Evolutionary conservation across 805 yeast genomes (phyloP).

Genomic region (Starmerella ratchasimensis): DNA sequence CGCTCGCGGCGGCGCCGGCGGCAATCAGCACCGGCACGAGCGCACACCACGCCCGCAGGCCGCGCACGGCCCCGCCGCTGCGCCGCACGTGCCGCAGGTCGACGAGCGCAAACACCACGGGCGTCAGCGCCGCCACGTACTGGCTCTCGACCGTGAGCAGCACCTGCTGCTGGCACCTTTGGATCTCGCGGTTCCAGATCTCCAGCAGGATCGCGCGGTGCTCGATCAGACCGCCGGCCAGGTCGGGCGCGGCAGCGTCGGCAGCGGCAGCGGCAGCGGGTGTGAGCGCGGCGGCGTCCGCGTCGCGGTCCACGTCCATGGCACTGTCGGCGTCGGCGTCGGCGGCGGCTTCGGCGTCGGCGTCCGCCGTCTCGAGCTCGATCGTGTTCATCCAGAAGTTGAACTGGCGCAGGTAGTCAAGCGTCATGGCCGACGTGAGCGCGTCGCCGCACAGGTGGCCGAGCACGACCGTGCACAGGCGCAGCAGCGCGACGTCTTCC

Average conservation of each 20-base stretch:
- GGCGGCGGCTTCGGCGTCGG: no score
- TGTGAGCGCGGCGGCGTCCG: no score
- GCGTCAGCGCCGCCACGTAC: conserved; percentile 38
- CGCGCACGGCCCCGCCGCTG: conserved; percentile 32
- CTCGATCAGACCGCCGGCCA: no score
- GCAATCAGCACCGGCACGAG: conserved; percentile 54
- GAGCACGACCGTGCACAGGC: conserved; percentile 39
- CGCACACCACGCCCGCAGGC: conserved; percentile 73
- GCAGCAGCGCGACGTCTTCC: conserved; percentile 33
- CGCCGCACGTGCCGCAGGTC: conserved; percentile 37
- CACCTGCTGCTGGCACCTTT: conserved; percentile 35
- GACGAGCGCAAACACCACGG: conserved; percentile 20
- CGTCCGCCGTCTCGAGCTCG: conserved; percentile 25
- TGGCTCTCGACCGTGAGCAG: conserved; percentile 39
- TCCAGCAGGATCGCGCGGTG: conserved; percentile 51
- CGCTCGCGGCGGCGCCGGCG: background rate
- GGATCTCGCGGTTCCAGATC: conserved; percentile 60
- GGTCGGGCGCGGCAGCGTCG: conserved; percentile 18
- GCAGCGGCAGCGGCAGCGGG: background rate
- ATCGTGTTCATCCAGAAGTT: conserved; percentile 42
- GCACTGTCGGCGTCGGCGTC: no score
- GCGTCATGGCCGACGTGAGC: conserved; percentile 37
- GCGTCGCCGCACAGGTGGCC: conserved; percentile 47
- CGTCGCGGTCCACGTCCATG: background rate
- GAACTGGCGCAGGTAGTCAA: conserved; percentile 39